Base-by-base conservation (phyloP, 805 yeast species). In the Nakazawaea molendinolei region DNA sequence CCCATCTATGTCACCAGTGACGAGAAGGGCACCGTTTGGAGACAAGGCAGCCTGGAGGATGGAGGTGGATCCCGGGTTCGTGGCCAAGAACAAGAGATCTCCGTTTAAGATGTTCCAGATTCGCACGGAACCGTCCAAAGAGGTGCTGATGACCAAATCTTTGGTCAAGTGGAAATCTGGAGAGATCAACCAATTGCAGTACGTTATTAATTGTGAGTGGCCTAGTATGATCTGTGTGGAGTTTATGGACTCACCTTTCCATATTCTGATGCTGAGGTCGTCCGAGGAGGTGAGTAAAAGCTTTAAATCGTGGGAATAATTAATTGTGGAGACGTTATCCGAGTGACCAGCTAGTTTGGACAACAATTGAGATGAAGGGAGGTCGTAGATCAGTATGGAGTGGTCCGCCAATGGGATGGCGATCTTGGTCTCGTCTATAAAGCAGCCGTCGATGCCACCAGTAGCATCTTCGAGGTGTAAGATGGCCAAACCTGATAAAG, bases 241-340 rank as follows among this genome's bases (percentile, higher is more conserved):
- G 41, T 72, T 73, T 17, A 72, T 58, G 22, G 76, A 71, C 19
- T 69, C 69, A 24, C 86, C 81, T 48, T 69, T 73, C 95, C 95
- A 89, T 15, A 86, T 63, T 46, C 85, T 71, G 7, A 87, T 67
- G 0, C 71, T 63, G 38, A 73, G 69, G 52, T 89, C 96, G 51
- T 85, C 95, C 1, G 94, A 77, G 7, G 85, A 78, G 2, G 89
- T 76, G 3, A 86, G 76, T 27, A 89, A 60, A 21, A 80, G 54
- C 45, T 74, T 74, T 12, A 67, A 61, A 3, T 55, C 53, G 5
- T 51, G 42, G 47, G 79, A 76, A 51, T 80, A 85, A 21, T 61
- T 53, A 4, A 87, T 60, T 5, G 59, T 58, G 12, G 83, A 67
- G 6, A 84, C 69, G 1, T 75, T 63, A 31, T 73, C 71, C 8